phyloP scores from a whole-genome alignment of 116 monocot species.

The Phalaenopsis hybrid region DNA sequence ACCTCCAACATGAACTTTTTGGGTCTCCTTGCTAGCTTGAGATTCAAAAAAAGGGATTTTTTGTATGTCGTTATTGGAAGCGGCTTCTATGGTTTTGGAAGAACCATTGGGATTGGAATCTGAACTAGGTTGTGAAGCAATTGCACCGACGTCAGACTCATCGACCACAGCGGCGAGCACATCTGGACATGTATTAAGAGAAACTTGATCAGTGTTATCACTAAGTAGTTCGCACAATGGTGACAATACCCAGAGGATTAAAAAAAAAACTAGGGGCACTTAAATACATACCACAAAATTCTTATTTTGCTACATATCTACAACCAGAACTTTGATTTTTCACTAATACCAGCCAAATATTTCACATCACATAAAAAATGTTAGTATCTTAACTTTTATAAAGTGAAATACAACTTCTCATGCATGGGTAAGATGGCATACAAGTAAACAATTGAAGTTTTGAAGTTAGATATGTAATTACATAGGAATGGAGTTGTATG shows the following conservation, averaged over 20 bases:
- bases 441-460: too few relatives aligned
- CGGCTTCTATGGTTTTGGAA: neutral
- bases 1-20: neutral
- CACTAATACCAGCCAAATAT: too few relatives aligned
- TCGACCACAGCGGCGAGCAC: slow-evolving; percentile 2
- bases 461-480: too few relatives aligned
- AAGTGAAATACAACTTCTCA: too few relatives aligned
- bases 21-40: neutral
- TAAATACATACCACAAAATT: too few relatives aligned
- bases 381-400: too few relatives aligned
- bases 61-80: neutral
- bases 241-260: neutral
- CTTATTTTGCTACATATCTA: too few relatives aligned
- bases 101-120: neutral
- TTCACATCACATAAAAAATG: too few relatives aligned
- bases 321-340: too few relatives aligned
- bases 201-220: neutral
- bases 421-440: too few relatives aligned
- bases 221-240: neutral
- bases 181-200: slow-evolving; percentile 5
- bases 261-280: neutral
- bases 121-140: neutral
- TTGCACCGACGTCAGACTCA: neutral
- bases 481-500: too few relatives aligned
- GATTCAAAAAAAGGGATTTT: slow-evolving; percentile 5